Percentiles rank a stretch among this genome's conserved stretches.
These are phyloP conservation scores for Porodaedalea pini DNA, from an alignment of 1,284 basidiomycete genomes.

Conservation along the genomic window DNA sequence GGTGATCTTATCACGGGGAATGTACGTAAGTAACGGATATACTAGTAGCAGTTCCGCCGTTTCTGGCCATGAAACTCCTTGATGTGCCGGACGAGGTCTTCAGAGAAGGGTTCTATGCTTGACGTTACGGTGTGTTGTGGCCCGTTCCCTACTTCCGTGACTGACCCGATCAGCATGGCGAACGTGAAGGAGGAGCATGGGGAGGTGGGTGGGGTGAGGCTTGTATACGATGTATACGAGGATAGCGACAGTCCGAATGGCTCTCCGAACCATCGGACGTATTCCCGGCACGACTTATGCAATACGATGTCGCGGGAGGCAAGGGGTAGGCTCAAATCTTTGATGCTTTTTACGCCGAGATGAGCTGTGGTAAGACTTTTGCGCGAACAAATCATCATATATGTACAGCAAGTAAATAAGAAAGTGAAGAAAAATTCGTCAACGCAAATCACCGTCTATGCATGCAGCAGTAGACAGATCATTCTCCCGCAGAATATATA, in stretches of 20 bases:
- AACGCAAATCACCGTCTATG: no score
- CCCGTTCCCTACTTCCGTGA: not conserved
- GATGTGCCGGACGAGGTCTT: constrained; percentile 21
- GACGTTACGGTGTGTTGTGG: not conserved
- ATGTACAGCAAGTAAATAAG: no score
- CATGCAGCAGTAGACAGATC: no score
- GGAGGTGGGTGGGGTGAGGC: not conserved
- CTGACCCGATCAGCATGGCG: not conserved
- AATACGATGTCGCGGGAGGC: not conserved
- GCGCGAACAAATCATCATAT: no score
- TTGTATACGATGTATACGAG: constrained; percentile 2
- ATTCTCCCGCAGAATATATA: no score
- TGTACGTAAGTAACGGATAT: constrained; percentile 30
- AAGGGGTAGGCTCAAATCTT: not conserved
- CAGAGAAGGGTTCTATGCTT: not conserved
- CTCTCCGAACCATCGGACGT: not conserved
- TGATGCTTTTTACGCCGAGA: not conserved
- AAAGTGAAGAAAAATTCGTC: no score
- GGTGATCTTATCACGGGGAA: constrained; percentile 25
- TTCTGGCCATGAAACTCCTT: constrained; percentile 21
- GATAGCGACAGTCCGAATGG: constrained; percentile 6
- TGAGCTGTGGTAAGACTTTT: no score
- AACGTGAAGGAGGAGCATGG: not conserved
- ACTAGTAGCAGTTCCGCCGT: no score
- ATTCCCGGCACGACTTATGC: not conserved